Percentiles rank a stretch among this genome's conserved stretches.
These are phyloP conservation scores for Vararia minispora DNA, from an alignment of 768 basidiomycete genomes.

Conservation along the genomic window DNA sequence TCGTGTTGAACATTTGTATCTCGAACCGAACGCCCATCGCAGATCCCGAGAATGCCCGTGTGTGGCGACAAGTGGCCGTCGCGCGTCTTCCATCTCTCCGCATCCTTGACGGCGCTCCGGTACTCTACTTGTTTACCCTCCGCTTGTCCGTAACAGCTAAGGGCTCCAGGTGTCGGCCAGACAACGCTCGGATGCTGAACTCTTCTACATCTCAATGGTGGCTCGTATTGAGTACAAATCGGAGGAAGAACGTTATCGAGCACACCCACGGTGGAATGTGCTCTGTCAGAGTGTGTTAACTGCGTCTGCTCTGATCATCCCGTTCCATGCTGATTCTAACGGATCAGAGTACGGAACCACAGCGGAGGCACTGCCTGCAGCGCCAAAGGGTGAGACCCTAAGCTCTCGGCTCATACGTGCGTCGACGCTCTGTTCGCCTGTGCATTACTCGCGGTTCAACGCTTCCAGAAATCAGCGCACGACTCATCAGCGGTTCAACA, in stretches of 20 bases:
- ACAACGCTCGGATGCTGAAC: conserved; percentile 72
- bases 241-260: conserved; percentile 30
- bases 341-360: conserved; percentile 48
- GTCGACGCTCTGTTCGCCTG: conserved; percentile 8
- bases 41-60: conserved; percentile 28
- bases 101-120: conserved; percentile 52
- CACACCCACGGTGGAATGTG: conserved; percentile 55
- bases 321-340: background rate
- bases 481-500: conserved; percentile 1
- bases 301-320: background rate
- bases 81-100: conserved; percentile 56
- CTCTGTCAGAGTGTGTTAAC: conserved; percentile 48
- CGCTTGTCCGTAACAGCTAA: background rate
- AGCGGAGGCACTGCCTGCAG: conserved; percentile 20
- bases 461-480: conserved; percentile 13
- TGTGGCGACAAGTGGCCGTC: conserved; percentile 49
- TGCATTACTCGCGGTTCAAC: background rate
- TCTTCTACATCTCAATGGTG: conserved; percentile 70
- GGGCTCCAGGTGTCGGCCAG: conserved; percentile 46
- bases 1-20: background rate
- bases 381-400: conserved; percentile 34
- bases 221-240: conserved; percentile 33
- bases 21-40: background rate
- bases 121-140: no score
- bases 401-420: conserved; percentile 51